Conservation (phyloP, 202 grass and related monocot species). For the Bolboschoenoplectus hybrid region DNA sequence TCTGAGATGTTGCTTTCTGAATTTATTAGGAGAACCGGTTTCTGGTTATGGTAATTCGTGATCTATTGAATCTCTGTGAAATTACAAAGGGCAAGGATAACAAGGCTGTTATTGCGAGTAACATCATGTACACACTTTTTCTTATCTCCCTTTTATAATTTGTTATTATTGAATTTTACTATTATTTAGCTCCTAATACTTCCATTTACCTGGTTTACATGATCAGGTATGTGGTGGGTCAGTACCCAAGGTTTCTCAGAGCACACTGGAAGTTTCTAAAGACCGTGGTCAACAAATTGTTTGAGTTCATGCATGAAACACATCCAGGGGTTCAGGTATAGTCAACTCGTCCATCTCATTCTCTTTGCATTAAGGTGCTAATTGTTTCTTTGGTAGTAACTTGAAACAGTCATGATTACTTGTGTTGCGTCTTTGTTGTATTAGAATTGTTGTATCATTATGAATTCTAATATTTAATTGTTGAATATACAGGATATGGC, state of each 20-base stretch:
- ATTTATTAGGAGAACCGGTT: conserved; percentile 91
- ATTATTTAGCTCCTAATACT: conserved; percentile 29
- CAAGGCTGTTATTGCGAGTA: conserved; percentile 99
- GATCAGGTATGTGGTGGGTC: conserved; percentile 95
- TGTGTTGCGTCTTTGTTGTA: conserved; percentile 8
- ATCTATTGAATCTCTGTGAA: conserved; percentile 98
- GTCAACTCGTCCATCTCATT: conserved; percentile 10
- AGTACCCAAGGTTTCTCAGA: conserved; percentile 98
- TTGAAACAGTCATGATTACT: not conserved
- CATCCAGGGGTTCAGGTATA: conserved; percentile 99
- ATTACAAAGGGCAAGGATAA: conserved; percentile 99
- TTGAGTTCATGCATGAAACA: conserved; percentile 99
- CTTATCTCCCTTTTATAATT: conserved; percentile 28
- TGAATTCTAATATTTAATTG: conserved; percentile 8
- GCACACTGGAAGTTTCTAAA: conserved; percentile 99
- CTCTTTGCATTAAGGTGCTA: not conserved
- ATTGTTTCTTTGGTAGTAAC: conserved; percentile 16
- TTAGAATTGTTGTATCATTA: conserved; percentile 22
- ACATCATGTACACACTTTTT: conserved; percentile 76
- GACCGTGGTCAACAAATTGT: conserved; percentile 98
- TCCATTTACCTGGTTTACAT: conserved; percentile 36
- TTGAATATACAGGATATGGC: conserved; percentile 91
- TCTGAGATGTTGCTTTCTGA: conserved; percentile 19
- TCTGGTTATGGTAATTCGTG: conserved; percentile 97
- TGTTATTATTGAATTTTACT: conserved; percentile 25